Evolutionary conservation across 176 grass and related monocot species (phyloP), one percentile per base, ranked within the genome.

Genomic region (Saccharum officinarum): DNA sequence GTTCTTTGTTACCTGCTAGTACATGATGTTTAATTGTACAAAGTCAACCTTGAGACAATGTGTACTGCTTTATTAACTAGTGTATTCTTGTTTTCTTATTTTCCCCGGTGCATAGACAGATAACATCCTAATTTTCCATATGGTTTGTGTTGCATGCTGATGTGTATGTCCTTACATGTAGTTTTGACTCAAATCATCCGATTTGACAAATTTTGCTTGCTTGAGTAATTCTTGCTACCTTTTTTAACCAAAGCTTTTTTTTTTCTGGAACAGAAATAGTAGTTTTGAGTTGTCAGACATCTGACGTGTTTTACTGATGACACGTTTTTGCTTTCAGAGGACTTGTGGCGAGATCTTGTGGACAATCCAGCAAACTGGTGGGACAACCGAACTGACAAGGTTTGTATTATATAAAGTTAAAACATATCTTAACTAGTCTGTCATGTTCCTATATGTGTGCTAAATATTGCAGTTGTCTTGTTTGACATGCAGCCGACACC

Each of bases 381-480:
- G 93, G 97, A 99, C 84, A 94, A 96, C 66, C 37, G 97, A 71
- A 65, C 76, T 60, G 82, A 82, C 0, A 99, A 94, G 90, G 92
- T 85, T 64, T 26, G 49, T 63, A 71, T 42, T 86, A 5, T 42
- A 36, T 0, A 15, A 30, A 37, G 8, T 1, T 6, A 3, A 71
- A 71, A 68, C 42, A 45, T 26, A n/a, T 78, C 76, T 59, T 17
- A 18, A 83, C 38, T 59, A 20, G 50, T 28, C 13, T 36, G 54
- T 60, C 11, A 3, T 73, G 55, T 22, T 73, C 4, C 37, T 2
- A 33, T 47, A 42, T 86, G 49, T 78, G 68, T 41, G 22, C 71
- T 83, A 60, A 87, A 37, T 15, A 57, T 80, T 84, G 30, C 41
- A 78, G 3, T 12, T 69, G 1, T 75, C 37, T 64, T 1, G 45